Evolutionary conservation across 257 asterid genomes (phyloP), one percentile per base, ranked within the genome.

Genomic region (Linaria vulgaris): DNA sequence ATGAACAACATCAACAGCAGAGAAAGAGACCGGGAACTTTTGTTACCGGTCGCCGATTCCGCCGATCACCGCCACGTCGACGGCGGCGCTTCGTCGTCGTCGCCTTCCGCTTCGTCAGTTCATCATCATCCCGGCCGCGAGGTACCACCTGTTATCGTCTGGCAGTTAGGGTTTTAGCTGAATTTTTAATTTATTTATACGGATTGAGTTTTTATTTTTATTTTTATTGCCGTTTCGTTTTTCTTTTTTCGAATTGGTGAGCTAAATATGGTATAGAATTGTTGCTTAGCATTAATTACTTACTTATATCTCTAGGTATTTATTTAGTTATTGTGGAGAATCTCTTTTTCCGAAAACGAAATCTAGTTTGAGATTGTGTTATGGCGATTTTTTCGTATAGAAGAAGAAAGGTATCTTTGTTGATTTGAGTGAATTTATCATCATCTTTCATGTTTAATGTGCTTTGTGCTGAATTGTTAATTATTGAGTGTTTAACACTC

Each of bases 1-100:
- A 89, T 83, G 45, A 77, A 41, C 71, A 69, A 39, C 60, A 76
- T 80, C 34, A 6, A 6, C 41, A 34, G 41, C 70, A 79, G 91
- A 57, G 90, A 81, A 25, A 83, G 94, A 78, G 97, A 91, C 86
- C 97, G 91, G 34, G 97, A 91, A 75, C 96, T 91, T 64, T 83
- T 91, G 17, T 80, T 91, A 20, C 95, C 96, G 20, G 96, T 91
- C n/a, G 79, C 85, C 58, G 84, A 83, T 75, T 77, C 95, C 68
- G 72, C 67, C 59, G 91, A 72, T 8, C 41, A 34, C 41, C 41
- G 41, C 77, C 85, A 8, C 41, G 41, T 34, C 1, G 41, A 54
- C 56, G 80, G 16, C 71, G 80, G 63, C 71, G 76, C 72, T 62
- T 61, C 78, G 50, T 48, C 80, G 45, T 60, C 82, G 1, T 64